phyloP scores from a whole-genome alignment of 352 stramenopile genomes.

The Thraustotheca clavata region DNA sequence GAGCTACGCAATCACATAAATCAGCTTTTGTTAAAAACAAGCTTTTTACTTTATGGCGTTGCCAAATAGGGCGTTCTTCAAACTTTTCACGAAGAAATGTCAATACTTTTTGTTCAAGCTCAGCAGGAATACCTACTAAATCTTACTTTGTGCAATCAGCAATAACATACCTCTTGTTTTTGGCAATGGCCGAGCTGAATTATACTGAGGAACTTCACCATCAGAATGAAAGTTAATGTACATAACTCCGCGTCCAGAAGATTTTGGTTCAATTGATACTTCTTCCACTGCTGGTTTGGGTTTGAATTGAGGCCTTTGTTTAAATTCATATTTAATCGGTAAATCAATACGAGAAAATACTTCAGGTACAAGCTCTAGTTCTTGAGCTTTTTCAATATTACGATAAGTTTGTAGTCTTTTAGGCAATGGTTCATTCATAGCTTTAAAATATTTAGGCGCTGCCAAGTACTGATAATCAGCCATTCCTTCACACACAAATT shows the following conservation, averaged over 20 bases:
- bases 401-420: conserved; percentile 52
- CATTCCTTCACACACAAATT: conserved; percentile 82
- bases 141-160: background rate
- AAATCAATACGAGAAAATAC: conserved; percentile 80
- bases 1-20: conserved; percentile 21
- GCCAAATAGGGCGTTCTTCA: conserved; percentile 59
- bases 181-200: conserved; percentile 23
- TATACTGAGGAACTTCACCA: conserved; percentile 30
- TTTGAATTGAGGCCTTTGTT: conserved; percentile 63
- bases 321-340: conserved; percentile 78
- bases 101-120: conserved; percentile 56
- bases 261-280: conserved; percentile 32
- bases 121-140: conserved; percentile 40
- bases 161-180: conserved; percentile 8
- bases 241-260: conserved; percentile 22
- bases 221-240: conserved; percentile 77
- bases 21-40: background rate
- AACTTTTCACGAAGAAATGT: conserved; percentile 46
- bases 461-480: conserved; percentile 83
- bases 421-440: conserved; percentile 25
- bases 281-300: conserved; percentile 43
- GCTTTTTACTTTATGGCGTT: conserved; percentile 34
- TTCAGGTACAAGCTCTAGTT: conserved; percentile 68
- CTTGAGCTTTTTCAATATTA: conserved; percentile 33
- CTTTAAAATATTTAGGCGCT: conserved; percentile 33